Evolutionary conservation across 225 moss, liverwort and hornwort genomes (phyloP), one percentile per base, ranked within the genome.

Genomic region (Marchantia paleacea): DNA sequence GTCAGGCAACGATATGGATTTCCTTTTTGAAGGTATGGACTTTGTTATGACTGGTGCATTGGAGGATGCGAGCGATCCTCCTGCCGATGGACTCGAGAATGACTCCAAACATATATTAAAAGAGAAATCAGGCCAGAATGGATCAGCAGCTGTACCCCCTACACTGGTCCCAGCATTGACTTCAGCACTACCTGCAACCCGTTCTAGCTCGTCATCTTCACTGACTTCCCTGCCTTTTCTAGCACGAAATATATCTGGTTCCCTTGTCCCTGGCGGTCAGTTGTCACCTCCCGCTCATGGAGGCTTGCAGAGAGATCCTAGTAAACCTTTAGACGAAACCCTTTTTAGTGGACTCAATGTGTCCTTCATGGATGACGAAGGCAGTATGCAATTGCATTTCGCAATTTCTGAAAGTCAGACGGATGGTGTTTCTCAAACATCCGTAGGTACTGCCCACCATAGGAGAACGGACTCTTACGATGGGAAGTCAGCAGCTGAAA

Each of bases 11-110:
- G 89, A 89, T 58, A 85, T 87, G 83, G 89, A 89, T 78, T 89
- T 87, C 50, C 89, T 89, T 58, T 89, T 89, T 62, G 89, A 87
- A 49, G 89, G 89, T 52, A 89, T 89, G 89, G 89, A 89, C 29
- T 87, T 89, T 58, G 77, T 87, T 51, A 81, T 87, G 76, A 29
- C 60, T 55, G 76, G 31, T 31, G 57, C 55, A 20, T 48, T 39
- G 80, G 77, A 76, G 78, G 76, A 73, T 52, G 85, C 53, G 29
- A 82, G 39, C 22, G 82, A 60, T 30, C 25, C 66, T 62, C 55
- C 29, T 13, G 80, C 28, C n/a, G 83, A 47, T 51, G 66, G 47
- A 12, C 13, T 52, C 54, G 20, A 54, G 12, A 16, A 7, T 0
- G 73, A 73, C 12, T 28, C 54, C 53, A 73, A 22, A 73, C 52